Evolutionary conservation across 208 protist species (phyloP).

Genomic region (Lotmaria passim): DNA sequence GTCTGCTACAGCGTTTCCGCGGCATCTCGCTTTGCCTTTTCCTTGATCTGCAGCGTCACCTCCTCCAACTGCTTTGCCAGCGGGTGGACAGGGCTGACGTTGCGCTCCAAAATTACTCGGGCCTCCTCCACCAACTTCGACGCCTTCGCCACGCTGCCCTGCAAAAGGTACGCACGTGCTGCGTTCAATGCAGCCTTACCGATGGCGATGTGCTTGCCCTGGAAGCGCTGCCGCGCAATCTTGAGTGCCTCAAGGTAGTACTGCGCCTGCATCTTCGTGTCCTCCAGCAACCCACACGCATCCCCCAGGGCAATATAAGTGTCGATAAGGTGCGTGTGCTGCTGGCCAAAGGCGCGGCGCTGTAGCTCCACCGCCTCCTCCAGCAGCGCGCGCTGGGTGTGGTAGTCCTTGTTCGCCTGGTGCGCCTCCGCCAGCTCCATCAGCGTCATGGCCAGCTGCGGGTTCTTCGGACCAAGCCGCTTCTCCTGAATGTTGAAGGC

Average conservation of each 20-base stretch:
- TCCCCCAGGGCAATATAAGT: constrained; percentile 77
- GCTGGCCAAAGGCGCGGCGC: constrained; percentile 78
- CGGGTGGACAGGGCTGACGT: constrained; percentile 55
- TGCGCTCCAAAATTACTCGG: constrained; percentile 51
- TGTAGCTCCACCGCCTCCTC: constrained; percentile 82
- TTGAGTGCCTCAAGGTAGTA: constrained; percentile 78
- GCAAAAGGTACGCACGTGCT: constrained; percentile 54
- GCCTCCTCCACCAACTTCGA: constrained; percentile 52
- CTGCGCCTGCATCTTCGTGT: constrained; percentile 55
- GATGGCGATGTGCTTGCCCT: constrained; percentile 67
- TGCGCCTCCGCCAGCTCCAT: constrained; percentile 76
- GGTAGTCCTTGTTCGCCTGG: constrained; percentile 68
- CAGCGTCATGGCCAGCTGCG: constrained; percentile 77
- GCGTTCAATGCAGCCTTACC: constrained; percentile 65
- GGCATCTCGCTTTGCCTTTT: constrained; percentile 7
- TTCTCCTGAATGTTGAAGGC: constrained; percentile 80
- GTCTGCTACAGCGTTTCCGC: not conserved
- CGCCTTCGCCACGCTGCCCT: constrained; percentile 56
- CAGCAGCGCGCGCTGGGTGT: constrained; percentile 70
- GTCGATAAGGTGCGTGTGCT: constrained; percentile 75
- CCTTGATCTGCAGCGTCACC: constrained; percentile 39
- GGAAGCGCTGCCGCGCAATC: constrained; percentile 68
- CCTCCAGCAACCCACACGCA: constrained; percentile 65
- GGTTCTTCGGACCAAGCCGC: constrained; percentile 72
- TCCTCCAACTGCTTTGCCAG: constrained; percentile 44